Evolutionary conservation across 331 rosid genomes (phyloP).

Genomic region (Malus hybrid): DNA sequence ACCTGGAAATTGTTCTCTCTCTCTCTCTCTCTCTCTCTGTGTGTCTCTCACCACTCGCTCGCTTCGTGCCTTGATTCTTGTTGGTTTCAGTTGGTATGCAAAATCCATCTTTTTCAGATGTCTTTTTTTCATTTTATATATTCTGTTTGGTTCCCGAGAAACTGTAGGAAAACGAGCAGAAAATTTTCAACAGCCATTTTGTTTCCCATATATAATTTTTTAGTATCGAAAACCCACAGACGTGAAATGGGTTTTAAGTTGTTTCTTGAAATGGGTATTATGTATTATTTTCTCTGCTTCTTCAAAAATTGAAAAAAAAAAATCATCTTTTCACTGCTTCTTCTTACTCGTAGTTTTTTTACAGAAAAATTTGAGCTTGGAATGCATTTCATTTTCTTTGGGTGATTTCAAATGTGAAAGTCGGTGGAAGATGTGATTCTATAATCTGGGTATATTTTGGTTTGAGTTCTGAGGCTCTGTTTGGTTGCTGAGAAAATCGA

Average conservation of each 20-base stretch:
- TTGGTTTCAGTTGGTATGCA: constrained; percentile 24
- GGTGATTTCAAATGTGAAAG: background rate
- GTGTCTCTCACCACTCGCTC: constrained; percentile 14
- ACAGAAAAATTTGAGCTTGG: background rate
- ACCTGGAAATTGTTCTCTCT: constrained; percentile 4
- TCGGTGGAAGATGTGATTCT: constrained; percentile 7
- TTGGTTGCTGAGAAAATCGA: constrained; percentile 8
- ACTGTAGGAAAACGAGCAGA: constrained; percentile 17
- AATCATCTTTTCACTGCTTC: background rate
- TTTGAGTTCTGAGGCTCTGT: constrained; percentile 17
- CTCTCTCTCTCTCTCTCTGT: background rate
- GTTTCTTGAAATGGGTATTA: constrained; percentile 7
- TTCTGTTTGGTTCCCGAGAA: constrained; percentile 36
- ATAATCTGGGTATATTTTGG: constrained; percentile 22
- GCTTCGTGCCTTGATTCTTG: constrained; percentile 11
- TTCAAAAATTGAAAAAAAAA: background rate
- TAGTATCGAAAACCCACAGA: background rate
- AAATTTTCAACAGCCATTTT: background rate
- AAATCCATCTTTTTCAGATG: constrained; percentile 20
- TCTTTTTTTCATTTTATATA: constrained; percentile 10
- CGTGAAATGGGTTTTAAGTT: constrained; percentile 12
- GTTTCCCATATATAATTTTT: constrained; percentile 1
- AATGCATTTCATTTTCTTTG: background rate
- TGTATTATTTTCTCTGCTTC: background rate
- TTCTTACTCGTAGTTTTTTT: background rate